Conservation (phyloP, 805 yeast genomes). For the Teunomyces pallodes region DNA sequence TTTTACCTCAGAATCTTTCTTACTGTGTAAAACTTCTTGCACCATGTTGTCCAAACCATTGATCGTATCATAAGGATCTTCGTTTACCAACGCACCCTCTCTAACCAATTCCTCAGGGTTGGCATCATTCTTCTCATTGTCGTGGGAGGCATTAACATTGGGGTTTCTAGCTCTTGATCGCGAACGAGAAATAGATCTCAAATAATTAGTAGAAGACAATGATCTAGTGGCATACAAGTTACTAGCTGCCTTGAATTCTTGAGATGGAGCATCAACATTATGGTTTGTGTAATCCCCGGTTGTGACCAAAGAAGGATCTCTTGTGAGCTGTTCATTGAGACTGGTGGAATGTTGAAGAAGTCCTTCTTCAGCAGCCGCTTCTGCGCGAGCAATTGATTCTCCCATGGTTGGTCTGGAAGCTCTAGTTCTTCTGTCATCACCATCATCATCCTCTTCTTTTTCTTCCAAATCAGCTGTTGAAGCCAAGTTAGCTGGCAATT, state of each 20-base stretch:
- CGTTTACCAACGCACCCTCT: slow-evolving; percentile 57
- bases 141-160: slow-evolving; percentile 17
- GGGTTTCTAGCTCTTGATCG: slow-evolving; percentile 48
- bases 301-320: slow-evolving; percentile 41
- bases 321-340: slow-evolving; percentile 9
- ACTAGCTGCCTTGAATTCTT: slow-evolving; percentile 7
- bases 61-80: slow-evolving; percentile 48
- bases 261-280: slow-evolving; percentile 35
- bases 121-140: slow-evolving; percentile 28
- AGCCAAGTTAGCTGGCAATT: slow-evolving; percentile 39
- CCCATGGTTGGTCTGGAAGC: slow-evolving; percentile 43
- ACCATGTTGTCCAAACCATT: slow-evolving; percentile 51
- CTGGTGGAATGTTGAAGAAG: not conserved
- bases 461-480: slow-evolving; percentile 8
- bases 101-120: slow-evolving; percentile 43
- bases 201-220: slow-evolving; percentile 49
- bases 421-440: slow-evolving; percentile 40
- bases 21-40: slow-evolving; percentile 39
- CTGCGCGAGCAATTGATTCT: slow-evolving; percentile 45
- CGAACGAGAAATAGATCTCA: slow-evolving; percentile 65
- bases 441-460: slow-evolving; percentile 26
- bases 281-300: slow-evolving; percentile 47
- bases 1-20: not conserved
- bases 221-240: slow-evolving; percentile 33
- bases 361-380: slow-evolving; percentile 8